Percentiles rank a stretch among this genome's conserved stretches.
These are phyloP conservation scores for Trichosanthes cucumerina DNA, from an alignment of 306 rosid species.

Conservation along the genomic window DNA sequence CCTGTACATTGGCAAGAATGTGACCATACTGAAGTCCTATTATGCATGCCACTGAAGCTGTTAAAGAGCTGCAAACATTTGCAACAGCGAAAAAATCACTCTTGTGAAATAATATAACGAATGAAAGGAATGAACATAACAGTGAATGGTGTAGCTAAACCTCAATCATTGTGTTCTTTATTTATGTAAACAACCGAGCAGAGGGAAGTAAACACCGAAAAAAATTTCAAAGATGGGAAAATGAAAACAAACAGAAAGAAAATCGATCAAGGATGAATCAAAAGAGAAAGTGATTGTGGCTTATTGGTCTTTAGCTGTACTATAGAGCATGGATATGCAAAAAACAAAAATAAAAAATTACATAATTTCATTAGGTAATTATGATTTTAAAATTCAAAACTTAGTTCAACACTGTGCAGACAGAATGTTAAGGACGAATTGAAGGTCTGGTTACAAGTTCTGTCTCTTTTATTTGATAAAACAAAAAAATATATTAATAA, in stretches of 20 bases:
- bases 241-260: not conserved
- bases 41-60: conserved; percentile 83
- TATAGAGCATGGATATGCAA: not conserved
- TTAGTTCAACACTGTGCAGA: not conserved
- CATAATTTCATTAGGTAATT: not conserved
- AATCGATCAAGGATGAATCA: not conserved
- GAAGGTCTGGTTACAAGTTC: not conserved
- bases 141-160: not conserved
- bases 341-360: not conserved
- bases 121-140: not conserved
- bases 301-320: not conserved
- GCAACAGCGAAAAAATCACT: not conserved
- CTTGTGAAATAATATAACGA: not conserved
- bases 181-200: not conserved
- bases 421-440: not conserved
- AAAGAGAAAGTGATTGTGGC: not conserved
- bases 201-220: not conserved
- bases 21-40: conserved; percentile 96
- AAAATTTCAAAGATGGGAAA: not conserved
- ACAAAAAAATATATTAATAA: not conserved
- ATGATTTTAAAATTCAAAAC: not conserved
- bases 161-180: not conserved
- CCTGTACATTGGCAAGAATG: conserved; percentile 66
- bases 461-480: not conserved
- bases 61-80: conserved; percentile 50